Evolutionary conservation across 2,329 filamentous ascomycete species (phyloP).

Genomic region (Neonectria sp.): DNA sequence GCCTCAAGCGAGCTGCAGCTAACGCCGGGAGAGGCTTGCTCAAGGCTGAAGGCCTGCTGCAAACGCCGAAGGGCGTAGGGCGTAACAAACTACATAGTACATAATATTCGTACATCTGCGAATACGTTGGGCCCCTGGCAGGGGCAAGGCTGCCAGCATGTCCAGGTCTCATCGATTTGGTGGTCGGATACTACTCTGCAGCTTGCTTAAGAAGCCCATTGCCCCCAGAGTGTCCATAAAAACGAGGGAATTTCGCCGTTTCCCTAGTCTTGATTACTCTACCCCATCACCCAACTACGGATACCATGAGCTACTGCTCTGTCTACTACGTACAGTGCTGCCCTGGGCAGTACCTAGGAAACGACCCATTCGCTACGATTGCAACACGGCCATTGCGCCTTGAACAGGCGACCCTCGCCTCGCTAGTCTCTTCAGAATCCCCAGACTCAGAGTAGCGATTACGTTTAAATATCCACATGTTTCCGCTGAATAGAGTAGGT

Average conservation of each 20-base stretch:
- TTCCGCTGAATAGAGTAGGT: constrained; percentile 34
- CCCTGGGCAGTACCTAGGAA: constrained; percentile 12
- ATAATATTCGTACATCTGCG: background rate
- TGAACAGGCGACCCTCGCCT: constrained; percentile 26
- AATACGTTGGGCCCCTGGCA: background rate
- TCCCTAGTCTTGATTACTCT: background rate
- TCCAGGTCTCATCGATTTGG: constrained; percentile 20
- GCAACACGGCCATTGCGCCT: constrained; percentile 25
- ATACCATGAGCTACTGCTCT: background rate
- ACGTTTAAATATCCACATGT: constrained; percentile 41
- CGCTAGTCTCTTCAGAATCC: constrained; percentile 11
- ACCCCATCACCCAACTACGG: background rate
- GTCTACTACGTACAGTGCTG: constrained; percentile 10
- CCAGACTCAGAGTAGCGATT: constrained; percentile 30
- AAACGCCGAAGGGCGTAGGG: background rate
- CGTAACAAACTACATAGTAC: background rate
- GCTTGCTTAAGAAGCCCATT: background rate
- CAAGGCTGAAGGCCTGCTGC: background rate
- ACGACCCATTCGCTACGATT: constrained; percentile 22
- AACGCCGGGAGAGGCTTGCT: background rate
- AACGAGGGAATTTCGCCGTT: background rate
- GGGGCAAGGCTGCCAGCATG: background rate
- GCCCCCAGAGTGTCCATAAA: background rate
- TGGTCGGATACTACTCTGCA: constrained; percentile 28
- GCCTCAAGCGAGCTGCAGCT: background rate